Percentiles rank a stretch among this genome's conserved stretches.
Evolutionary conservation across 2,329 filamentous ascomycete species (phyloP).

Genomic region (Coccinonectria pachysandricola): DNA sequence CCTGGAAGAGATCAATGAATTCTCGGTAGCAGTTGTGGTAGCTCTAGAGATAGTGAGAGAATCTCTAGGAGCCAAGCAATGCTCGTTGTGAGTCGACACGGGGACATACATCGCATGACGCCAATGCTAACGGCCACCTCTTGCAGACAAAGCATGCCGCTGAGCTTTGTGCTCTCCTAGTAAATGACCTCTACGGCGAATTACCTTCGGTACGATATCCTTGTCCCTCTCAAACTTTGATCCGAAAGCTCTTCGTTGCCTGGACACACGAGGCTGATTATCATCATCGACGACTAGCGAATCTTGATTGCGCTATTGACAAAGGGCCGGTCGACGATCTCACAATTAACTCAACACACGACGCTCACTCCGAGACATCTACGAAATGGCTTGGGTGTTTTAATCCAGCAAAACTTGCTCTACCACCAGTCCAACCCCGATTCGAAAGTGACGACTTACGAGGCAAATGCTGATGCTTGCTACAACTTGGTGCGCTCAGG

Average conservation of each 20-base stretch:
- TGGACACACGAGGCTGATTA: slow-evolving; percentile 20
- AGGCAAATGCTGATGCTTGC: slow-evolving; percentile 68
- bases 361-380: slow-evolving; percentile 65
- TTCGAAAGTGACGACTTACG: slow-evolving; percentile 61
- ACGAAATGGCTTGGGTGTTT: slow-evolving; percentile 69
- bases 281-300: slow-evolving; percentile 44
- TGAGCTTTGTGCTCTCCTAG: slow-evolving; percentile 82
- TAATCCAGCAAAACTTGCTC: slow-evolving; percentile 81
- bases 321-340: slow-evolving; percentile 65
- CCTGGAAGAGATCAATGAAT: slow-evolving; percentile 40
- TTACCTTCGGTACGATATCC: slow-evolving; percentile 72
- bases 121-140: slow-evolving; percentile 13
- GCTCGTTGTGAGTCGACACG: slow-evolving; percentile 37
- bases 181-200: slow-evolving; percentile 84
- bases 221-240: slow-evolving; percentile 6
- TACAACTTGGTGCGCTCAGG: slow-evolving; percentile 76
- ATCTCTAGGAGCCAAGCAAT: slow-evolving; percentile 63
- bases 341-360: slow-evolving; percentile 60
- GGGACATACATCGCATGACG: slow-evolving; percentile 9
- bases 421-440: slow-evolving; percentile 59
- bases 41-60: slow-evolving; percentile 71
- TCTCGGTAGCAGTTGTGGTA: slow-evolving; percentile 57
- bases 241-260: slow-evolving; percentile 4
- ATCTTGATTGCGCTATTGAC: slow-evolving; percentile 72
- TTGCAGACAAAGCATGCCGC: slow-evolving; percentile 59